A percentile compares a stretch with the other conserved stretches of the same genome.
Conservation (phyloP, 106 monocot species). For the Dendrobium nobile region DNA sequence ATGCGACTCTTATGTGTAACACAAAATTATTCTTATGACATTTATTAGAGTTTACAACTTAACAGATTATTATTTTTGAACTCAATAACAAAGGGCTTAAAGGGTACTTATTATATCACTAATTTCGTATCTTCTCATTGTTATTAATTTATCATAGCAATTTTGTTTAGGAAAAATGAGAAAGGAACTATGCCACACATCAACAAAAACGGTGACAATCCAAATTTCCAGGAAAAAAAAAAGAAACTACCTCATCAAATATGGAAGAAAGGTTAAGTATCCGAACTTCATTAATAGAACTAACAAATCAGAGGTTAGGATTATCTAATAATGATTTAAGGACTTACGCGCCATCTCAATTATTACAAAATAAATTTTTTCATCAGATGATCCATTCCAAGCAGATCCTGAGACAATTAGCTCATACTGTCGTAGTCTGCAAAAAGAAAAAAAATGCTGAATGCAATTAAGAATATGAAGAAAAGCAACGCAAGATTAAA, state of each 20-base stretch:
- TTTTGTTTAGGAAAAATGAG: not conserved
- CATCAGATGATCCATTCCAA: constrained; percentile 66
- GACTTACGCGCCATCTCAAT: constrained; percentile 97
- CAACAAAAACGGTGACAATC: not conserved
- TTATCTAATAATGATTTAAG: not conserved
- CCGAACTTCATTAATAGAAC: not conserved
- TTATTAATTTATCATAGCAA: not conserved
- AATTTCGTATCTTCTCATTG: not conserved
- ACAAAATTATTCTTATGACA: no score
- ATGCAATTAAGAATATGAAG: not conserved
- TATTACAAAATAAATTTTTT: constrained; percentile 79
- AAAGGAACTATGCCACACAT: not conserved
- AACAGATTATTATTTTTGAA: no score
- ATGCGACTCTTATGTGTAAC: no score
- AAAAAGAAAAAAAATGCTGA: constrained; percentile 10
- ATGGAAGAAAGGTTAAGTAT: not conserved
- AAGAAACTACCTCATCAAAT: no score
- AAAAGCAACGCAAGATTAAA: not conserved
- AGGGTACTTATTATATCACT: no score
- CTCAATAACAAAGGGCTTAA: no score
- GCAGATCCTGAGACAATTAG: constrained; percentile 37
- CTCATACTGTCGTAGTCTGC: constrained; percentile 90
- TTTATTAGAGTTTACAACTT: no score
- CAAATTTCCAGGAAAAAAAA: not conserved
- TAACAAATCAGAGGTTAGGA: not conserved